Conservation (phyloP, 2,329 filamentous ascomycete species). For the Phaeosphaeriaceae sp. region DNA sequence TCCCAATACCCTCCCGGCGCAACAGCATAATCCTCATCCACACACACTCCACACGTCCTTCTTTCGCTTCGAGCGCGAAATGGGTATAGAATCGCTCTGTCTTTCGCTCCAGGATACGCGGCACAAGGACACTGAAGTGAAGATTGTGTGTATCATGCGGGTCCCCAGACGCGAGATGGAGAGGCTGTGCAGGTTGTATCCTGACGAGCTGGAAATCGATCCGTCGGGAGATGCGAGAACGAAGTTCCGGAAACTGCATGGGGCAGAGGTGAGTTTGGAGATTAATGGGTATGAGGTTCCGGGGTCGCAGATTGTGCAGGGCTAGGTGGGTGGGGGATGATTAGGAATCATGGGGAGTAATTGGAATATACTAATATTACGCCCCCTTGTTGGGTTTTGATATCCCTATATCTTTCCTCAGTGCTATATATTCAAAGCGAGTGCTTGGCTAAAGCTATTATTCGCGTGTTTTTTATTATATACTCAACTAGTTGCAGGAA, state of each 20-base stretch:
- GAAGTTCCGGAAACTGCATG: conserved; percentile 37
- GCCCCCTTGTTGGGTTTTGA: too few species aligned
- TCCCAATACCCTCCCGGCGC: conserved; percentile 8
- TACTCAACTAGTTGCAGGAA: too few species aligned
- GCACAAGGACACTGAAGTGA: conserved; percentile 34
- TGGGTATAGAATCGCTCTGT: conserved; percentile 44
- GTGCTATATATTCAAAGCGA: too few species aligned
- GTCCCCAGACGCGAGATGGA: conserved; percentile 53
- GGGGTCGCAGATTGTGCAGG: not conserved
- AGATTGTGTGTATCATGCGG: conserved; percentile 46
- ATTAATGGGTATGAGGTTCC: conserved; percentile 33
- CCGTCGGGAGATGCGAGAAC: conserved; percentile 42
- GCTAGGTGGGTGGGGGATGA: too few species aligned
- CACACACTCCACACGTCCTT: conserved; percentile 36
- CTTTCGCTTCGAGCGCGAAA: conserved; percentile 46
- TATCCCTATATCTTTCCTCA: too few species aligned
- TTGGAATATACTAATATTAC: too few species aligned
- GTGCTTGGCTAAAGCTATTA: too few species aligned
- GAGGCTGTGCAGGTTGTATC: conserved; percentile 57
- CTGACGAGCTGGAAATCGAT: conserved; percentile 57
- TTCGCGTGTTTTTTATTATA: too few species aligned
- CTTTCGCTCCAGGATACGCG: conserved; percentile 39
- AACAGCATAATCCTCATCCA: conserved; percentile 3
- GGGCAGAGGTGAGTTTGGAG: conserved; percentile 43
- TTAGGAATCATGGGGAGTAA: too few species aligned